Evolutionary conservation across 1,139 yeast species (phyloP).

Genomic region (Pichia sp.): DNA sequence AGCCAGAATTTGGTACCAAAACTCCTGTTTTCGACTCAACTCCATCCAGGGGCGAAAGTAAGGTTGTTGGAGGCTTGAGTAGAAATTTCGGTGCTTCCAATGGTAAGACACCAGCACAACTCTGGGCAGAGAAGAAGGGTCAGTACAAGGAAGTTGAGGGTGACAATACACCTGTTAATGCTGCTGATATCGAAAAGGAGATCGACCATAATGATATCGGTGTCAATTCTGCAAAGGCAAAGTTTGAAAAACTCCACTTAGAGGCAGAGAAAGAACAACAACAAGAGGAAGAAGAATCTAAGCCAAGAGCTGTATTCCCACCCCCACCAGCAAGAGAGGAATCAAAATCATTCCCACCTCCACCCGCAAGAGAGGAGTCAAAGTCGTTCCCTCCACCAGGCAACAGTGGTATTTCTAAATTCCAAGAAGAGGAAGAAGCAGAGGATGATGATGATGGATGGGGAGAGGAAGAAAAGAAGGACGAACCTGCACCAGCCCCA

Average conservation of each 20-base stretch:
- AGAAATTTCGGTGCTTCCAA: conserved; percentile 64
- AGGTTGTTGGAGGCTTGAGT: conserved; percentile 56
- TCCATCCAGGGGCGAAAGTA: conserved; percentile 33
- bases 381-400: conserved; percentile 15
- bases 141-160: conserved; percentile 41
- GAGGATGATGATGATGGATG: conserved; percentile 26
- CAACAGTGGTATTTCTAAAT: conserved; percentile 5
- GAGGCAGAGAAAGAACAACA: conserved; percentile 21
- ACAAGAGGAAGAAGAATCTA: conserved; percentile 20
- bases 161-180: conserved; percentile 24
- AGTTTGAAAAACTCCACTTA: conserved; percentile 21
- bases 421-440: conserved; percentile 12
- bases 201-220: conserved; percentile 22
- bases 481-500: conserved; percentile 22
- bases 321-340: conserved; percentile 12
- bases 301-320: conserved; percentile 19
- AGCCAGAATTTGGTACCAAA: conserved; percentile 51
- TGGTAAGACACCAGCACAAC: conserved; percentile 91
- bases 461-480: conserved; percentile 23
- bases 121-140: conserved; percentile 92
- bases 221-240: conserved; percentile 23
- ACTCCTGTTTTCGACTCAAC: conserved; percentile 34
- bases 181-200: conserved; percentile 10
- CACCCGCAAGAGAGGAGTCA: conserved; percentile 20
- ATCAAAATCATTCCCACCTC: conserved; percentile 19